phyloP scores from a whole-genome alignment of 352 stramenopile genomes.

The Globisporangium camurandrum region DNA sequence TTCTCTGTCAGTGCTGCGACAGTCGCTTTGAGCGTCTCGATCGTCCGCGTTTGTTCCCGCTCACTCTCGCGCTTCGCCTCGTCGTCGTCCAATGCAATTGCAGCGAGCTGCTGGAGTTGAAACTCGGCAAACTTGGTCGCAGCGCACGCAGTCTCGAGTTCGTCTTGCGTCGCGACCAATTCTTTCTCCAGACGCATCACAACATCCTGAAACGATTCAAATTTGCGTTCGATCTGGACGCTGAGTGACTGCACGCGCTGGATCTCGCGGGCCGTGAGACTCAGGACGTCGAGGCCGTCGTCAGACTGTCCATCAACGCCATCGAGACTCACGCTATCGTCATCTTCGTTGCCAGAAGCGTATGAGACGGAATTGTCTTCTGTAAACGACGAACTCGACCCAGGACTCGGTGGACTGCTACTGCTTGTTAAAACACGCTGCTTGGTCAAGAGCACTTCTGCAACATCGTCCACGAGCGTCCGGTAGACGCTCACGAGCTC shows the following conservation, averaged over 20 bases:
- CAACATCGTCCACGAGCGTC: conserved; percentile 52
- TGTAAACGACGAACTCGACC: conserved; percentile 55
- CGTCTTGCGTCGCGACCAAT: conserved; percentile 50
- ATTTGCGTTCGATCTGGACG: conserved; percentile 53
- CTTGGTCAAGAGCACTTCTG: conserved; percentile 48
- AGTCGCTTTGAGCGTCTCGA: conserved; percentile 15
- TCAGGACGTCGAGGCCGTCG: conserved; percentile 24
- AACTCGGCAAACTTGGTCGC: conserved; percentile 80
- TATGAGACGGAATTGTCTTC: conserved; percentile 65
- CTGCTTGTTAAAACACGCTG: conserved; percentile 31
- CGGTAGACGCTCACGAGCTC: conserved; percentile 67
- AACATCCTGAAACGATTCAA: conserved; percentile 64
- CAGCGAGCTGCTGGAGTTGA: conserved; percentile 64
- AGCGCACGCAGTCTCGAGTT: conserved; percentile 70
- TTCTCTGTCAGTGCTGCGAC: conserved; percentile 16
- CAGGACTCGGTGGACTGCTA: conserved; percentile 34
- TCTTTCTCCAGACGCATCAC: conserved; percentile 68
- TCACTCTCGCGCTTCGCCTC: too few relatives aligned
- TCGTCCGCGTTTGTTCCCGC: too few relatives aligned
- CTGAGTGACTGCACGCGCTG: conserved; percentile 48
- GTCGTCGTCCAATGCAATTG: conserved; percentile 35
- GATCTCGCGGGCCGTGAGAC: conserved; percentile 43
- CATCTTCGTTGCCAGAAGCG: conserved; percentile 26
- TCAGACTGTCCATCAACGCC: too few relatives aligned
- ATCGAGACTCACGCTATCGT: conserved; percentile 19